These are phyloP conservation scores for Coniochaeta hoffmannii DNA, from an alignment of 2,329 filamentous ascomycete genomes.

Conservation along the genomic window DNA sequence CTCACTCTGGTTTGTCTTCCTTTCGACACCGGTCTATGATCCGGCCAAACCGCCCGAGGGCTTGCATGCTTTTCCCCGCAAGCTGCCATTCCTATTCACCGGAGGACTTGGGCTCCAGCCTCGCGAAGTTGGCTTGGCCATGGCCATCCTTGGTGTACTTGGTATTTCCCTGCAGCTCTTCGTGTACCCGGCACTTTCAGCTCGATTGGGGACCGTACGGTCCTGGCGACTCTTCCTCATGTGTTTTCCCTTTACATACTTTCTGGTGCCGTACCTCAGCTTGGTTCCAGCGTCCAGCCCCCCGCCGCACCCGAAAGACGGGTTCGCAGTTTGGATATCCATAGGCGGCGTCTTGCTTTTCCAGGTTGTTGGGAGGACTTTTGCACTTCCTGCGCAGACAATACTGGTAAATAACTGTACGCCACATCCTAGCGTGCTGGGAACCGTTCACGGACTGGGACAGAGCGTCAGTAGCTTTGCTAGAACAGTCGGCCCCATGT, in stretches of 20 bases:
- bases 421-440: constrained; percentile 49
- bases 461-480: constrained; percentile 53
- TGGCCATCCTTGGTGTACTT: constrained; percentile 67
- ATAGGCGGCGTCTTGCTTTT: constrained; percentile 56
- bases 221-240: constrained; percentile 63
- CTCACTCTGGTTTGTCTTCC: constrained; percentile 67
- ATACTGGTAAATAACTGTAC: constrained; percentile 55
- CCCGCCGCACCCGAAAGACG: constrained; percentile 44
- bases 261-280: constrained; percentile 62
- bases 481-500: constrained; percentile 51
- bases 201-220: constrained; percentile 57
- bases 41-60: constrained; percentile 23
- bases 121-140: constrained; percentile 65
- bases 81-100: constrained; percentile 55
- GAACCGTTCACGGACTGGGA: constrained; percentile 47
- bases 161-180: constrained; percentile 69
- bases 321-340: constrained; percentile 54
- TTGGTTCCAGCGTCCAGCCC: constrained; percentile 51
- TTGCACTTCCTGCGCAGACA: constrained; percentile 51
- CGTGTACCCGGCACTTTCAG: constrained; percentile 62
- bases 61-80: constrained; percentile 20
- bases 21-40: constrained; percentile 60
- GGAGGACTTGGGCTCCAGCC: constrained; percentile 71
- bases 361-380: constrained; percentile 68
- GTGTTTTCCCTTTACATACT: constrained; percentile 64